Evolutionary conservation across 1,139 yeast genomes (phyloP), one percentile per base, ranked within the genome.

Genomic region (Debaryomyces psychrophilus): DNA sequence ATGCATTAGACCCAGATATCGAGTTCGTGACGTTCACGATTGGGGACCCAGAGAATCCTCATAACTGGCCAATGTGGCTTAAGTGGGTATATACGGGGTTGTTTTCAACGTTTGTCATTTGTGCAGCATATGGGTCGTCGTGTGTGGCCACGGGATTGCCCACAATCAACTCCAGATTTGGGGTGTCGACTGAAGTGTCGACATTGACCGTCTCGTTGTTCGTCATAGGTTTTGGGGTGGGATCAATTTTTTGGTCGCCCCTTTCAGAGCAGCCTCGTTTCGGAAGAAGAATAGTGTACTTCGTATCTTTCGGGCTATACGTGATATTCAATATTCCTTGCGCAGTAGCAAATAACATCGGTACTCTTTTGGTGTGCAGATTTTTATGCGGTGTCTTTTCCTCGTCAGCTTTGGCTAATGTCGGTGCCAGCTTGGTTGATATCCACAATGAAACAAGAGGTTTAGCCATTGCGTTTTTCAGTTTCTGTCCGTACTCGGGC

Each of bases 221-320:
- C 95, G 97, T 90, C 43, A 63, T 88, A 33, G 97, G 97, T 2
- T 90, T 90, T 60, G 79, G 92, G 17, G 79, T 90, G 20, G 97
- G 97, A 35, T 97, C 97, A 1, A 71, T 90, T 50, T 57, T 90
- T 23, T 90, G 97, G 96, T 90, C 96, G 11, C 97, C 97, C 4
- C 69, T 90, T 43, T 83, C 92, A 31, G 97, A 90, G 65, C 83
- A 85, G 59, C 47, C 47, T 17, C 17, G 36, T n/a, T 83, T 83
- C 54, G 97, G 97, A 42, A 79, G 97, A 67, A 79, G 90, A 54
- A 88, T 92, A 2, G 95, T 90, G 15, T 90, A 90, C 62, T 76
- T 85, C 58, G 73, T 87, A 46, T 87, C 96, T 1, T 80, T 88
- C 62, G 79, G 83, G 18, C 73, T 89, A 15, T 90, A 90, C 61